Evolutionary conservation across 768 basidiomycete species (phyloP), one percentile per base, ranked within the genome.

Genomic region (Mrakia blollopis): DNA sequence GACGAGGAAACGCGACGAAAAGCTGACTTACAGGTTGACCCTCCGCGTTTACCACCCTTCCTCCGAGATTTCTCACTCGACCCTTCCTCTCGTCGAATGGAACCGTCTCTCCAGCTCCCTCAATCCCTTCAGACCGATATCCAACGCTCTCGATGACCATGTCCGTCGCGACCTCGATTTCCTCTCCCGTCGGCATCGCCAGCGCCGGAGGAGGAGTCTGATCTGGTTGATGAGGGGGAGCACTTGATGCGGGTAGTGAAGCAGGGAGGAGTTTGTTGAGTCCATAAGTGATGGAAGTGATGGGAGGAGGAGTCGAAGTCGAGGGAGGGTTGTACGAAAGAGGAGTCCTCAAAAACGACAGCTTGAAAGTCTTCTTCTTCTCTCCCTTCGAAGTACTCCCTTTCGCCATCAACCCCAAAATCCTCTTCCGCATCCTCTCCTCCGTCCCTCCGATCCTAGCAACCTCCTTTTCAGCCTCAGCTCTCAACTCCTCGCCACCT

Each of bases 111-210:
- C 61, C 75, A 25, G 52, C 75, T 39, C 79, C 81, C 3, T 75
- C 16, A 82, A 85, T 67, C 7, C 90, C 89, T 69, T 93, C 92
- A 0, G 87, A 87, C 74, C 88, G 88, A 84, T 97, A 95, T 30
- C 96, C 96, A 18, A 98, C 88, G 23, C 92, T 92, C 32, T 93
- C 92, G 47, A 97, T 86, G 28, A 97, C 90, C 77, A 96, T 87
- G 78, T 91, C 91, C 3, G 94, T 93, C 32, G 82, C 78, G 11
- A 88, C 82, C 2, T 82, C 84, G 0, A 88, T 87, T 21, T 85
- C 86, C 80, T 86, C 85, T 1, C 88, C 88, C 0, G 89, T 92
- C 0, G 87, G 85, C 25, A 90, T 83, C 28, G 83, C 85, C 47
- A 76, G 80, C 74, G 65, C 32, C 37, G 67, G 41, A 23, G 73